These are phyloP conservation scores for Zymoseptoria brevis DNA, from an alignment of 2,329 filamentous ascomycete genomes.

Conservation along the genomic window DNA sequence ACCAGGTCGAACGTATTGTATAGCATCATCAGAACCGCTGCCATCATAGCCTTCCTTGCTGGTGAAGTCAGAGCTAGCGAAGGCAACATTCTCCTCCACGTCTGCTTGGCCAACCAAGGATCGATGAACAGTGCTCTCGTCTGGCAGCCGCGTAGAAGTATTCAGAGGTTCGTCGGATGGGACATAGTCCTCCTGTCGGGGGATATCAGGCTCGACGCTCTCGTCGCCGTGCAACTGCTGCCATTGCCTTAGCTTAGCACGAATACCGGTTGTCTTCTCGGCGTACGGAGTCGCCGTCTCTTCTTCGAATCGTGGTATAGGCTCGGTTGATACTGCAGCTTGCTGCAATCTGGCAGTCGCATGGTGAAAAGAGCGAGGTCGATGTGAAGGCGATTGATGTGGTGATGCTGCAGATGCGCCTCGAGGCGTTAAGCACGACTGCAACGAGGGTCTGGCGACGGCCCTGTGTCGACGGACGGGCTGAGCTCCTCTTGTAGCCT, in stretches of 20 bases:
- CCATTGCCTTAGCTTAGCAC: constrained; percentile 36
- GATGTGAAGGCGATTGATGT: neutral
- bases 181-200: constrained; percentile 14
- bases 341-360: neutral
- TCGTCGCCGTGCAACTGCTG: constrained; percentile 33
- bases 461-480: neutral
- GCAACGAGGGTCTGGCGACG: neutral
- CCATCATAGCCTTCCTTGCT: constrained; percentile 26
- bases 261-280: constrained; percentile 21
- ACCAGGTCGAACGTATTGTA: constrained; percentile 34
- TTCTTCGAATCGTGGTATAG: neutral
- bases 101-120: constrained; percentile 9
- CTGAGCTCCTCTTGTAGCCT: neutral
- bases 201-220: constrained; percentile 9
- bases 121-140: constrained; percentile 19
- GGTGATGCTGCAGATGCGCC: neutral
- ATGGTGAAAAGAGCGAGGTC: neutral
- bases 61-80: constrained; percentile 11
- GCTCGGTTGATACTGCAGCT: neutral
- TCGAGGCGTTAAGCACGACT: neutral
- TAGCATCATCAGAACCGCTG: constrained; percentile 25
- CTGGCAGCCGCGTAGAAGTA: constrained; percentile 25
- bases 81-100: constrained; percentile 17
- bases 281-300: neutral
- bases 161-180: constrained; percentile 22